Base-by-base conservation (phyloP, 2,329 filamentous ascomycete species). In the Niveomyces coronatus region DNA sequence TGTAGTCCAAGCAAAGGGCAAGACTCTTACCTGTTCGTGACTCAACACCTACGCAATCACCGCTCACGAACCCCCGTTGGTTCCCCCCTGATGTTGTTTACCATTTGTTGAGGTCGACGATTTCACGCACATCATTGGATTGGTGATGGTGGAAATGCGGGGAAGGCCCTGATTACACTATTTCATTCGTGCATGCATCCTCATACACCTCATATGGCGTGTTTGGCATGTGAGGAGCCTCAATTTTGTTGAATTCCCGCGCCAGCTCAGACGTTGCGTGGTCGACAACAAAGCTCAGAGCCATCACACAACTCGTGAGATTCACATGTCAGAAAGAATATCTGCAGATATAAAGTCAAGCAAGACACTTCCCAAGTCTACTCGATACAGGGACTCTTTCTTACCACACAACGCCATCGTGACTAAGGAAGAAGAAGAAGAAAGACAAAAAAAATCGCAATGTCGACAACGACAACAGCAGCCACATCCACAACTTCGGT, bases 391-490 rank as follows among this genome's bases (percentile, higher is more conserved):
- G 9, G 19, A 10, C n/a, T 3, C 11, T 8, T 16, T 13, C 9
- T 9, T 3, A 9, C 15, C 9, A 10, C n/a, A 20, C 11, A 35
- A 19, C 23, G 13, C 11, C 15, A 27, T 35, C 6, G 22, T 35
- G 16, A 6, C 14, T 16, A 17, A 22, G n/a, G n/a, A n/a, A n/a
- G n/a, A n/a, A n/a, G n/a, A n/a, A n/a, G n/a, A n/a, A n/a, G n/a
- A n/a, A n/a, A 4, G 17, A 15, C 2, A 11, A 4, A 36, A 8
- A 9, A n/a, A 7, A 31, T 24, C 29, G 26, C 19, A 24, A 40
- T 40, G 37, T 40, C 37, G 15, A 40, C 37, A 39, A 22, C 30
- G 14, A 40, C 26, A 28, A 11, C 5, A 6, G 29, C 35, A 7
- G 16, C 20, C 9, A 38, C 40, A 22, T 29, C 35, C 4, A 27